A percentile compares a stretch with the other conserved stretches of the same genome.
Evolutionary conservation across 2,329 filamentous ascomycete genomes (phyloP).

Genomic region (Periconia macrospinosa): DNA sequence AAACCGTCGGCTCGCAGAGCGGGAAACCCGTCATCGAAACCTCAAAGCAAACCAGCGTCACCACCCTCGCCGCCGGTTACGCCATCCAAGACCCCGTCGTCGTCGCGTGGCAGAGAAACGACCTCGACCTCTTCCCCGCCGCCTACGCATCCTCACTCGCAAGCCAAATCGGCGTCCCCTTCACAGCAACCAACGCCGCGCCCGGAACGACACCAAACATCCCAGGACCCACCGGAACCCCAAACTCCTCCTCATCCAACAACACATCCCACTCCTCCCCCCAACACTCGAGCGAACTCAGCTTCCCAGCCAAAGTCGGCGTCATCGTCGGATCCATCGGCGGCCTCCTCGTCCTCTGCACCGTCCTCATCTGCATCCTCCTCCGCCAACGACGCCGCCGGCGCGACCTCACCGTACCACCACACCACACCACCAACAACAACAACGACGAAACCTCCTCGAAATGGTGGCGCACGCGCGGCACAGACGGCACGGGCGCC

Average conservation of each 20-base stretch:
- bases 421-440: not conserved
- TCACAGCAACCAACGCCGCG: not conserved
- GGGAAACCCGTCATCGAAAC: not conserved
- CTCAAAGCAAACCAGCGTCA: not conserved
- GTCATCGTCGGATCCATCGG: not conserved
- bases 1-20: not conserved
- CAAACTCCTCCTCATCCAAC: not conserved
- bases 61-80: not conserved
- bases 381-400: not conserved
- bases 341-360: not conserved
- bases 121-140: slow-evolving; percentile 4
- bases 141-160: slow-evolving; percentile 8
- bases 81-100: slow-evolving; percentile 11
- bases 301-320: not conserved
- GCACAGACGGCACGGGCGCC: not conserved
- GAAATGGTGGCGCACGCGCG: not conserved
- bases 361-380: not conserved
- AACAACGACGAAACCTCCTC: not conserved
- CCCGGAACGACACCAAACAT: not conserved
- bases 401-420: not conserved
- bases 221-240: not conserved
- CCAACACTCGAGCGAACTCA: not conserved
- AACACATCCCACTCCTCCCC: too few species aligned
- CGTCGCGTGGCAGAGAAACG: slow-evolving; percentile 9
- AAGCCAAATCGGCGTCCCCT: not conserved